A percentile compares a stretch with the other conserved stretches of the same genome.
These are phyloP conservation scores for Panus rudis DNA, from an alignment of 768 basidiomycete genomes.

Conservation along the genomic window DNA sequence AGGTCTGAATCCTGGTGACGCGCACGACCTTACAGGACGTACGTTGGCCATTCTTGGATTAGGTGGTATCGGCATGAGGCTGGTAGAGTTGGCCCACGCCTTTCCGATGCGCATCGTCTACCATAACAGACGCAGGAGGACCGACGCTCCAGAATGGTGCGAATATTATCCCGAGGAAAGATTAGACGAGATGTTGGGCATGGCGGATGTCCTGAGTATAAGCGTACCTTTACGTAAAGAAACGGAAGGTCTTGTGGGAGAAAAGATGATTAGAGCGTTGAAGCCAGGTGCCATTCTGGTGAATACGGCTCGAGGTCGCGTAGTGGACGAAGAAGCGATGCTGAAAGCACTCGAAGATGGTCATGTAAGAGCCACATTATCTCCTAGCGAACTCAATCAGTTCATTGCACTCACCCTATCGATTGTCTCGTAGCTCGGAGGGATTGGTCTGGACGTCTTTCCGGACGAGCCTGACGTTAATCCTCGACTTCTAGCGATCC, in stretches of 20 bases:
- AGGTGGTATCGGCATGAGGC: constrained; percentile 69
- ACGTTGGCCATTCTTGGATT: constrained; percentile 70
- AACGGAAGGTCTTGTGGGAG: constrained; percentile 68
- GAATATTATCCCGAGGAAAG: constrained; percentile 63
- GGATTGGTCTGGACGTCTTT: constrained; percentile 80
- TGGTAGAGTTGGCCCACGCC: constrained; percentile 63
- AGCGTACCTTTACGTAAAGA: constrained; percentile 73
- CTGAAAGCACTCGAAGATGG: constrained; percentile 80
- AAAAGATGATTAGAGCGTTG: constrained; percentile 67
- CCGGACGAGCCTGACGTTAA: constrained; percentile 80
- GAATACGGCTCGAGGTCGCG: constrained; percentile 84
- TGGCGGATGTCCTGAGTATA: constrained; percentile 81
- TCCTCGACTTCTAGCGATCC: constrained; percentile 68
- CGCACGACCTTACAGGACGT: constrained; percentile 60
- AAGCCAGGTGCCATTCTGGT: constrained; percentile 74
- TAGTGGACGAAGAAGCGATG: constrained; percentile 83
- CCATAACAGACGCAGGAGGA: constrained; percentile 52
- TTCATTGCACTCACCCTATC: constrained; percentile 9
- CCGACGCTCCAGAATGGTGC: constrained; percentile 61
- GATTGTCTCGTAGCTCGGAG: constrained; percentile 49
- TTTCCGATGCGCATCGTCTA: constrained; percentile 91
- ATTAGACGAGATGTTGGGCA: constrained; percentile 51
- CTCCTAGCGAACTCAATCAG: too few relatives aligned
- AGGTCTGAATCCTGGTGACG: constrained; percentile 33
- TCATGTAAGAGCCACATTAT: constrained; percentile 53